Percentiles rank a stretch among this genome's conserved stretches.
Conservation (phyloP, 805 yeast genomes). For the Zygosaccharomyces siamensis region DNA sequence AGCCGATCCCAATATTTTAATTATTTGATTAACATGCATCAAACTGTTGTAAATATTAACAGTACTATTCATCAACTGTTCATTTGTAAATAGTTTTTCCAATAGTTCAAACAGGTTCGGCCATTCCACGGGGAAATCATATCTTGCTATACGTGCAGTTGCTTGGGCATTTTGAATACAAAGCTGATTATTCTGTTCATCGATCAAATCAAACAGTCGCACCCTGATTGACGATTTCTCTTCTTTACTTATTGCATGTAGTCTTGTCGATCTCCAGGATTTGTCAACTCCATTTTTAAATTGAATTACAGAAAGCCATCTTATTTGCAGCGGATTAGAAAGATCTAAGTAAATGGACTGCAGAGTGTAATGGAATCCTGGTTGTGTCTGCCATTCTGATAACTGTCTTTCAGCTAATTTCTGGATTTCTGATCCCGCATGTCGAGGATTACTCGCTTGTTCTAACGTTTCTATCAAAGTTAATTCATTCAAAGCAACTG, state of each 20-base stretch:
- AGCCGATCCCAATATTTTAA: slow-evolving; percentile 69
- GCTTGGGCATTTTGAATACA: slow-evolving; percentile 83
- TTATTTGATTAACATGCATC: slow-evolving; percentile 66
- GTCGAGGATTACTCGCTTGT: slow-evolving; percentile 47
- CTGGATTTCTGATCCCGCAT: slow-evolving; percentile 45
- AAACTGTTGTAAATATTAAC: slow-evolving; percentile 58
- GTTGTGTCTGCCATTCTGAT: slow-evolving; percentile 59
- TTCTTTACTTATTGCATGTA: slow-evolving; percentile 50
- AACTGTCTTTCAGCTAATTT: slow-evolving; percentile 65
- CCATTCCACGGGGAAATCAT: slow-evolving; percentile 89
- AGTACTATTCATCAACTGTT: slow-evolving; percentile 42
- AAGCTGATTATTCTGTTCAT: slow-evolving; percentile 70
- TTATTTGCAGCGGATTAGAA: slow-evolving; percentile 53
- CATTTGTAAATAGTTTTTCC: slow-evolving; percentile 41
- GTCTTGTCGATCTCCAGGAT: slow-evolving; percentile 73
- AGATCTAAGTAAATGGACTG: slow-evolving; percentile 61
- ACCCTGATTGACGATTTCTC: slow-evolving; percentile 64
- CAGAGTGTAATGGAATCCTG: slow-evolving; percentile 53
- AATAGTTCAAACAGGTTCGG: slow-evolving; percentile 69
- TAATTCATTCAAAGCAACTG: slow-evolving; percentile 23
- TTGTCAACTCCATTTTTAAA: slow-evolving; percentile 84
- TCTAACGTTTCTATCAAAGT: slow-evolving; percentile 39
- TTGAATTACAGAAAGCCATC: slow-evolving; percentile 86
- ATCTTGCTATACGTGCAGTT: slow-evolving; percentile 67
- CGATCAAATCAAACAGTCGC: slow-evolving; percentile 53